Evolutionary conservation across 768 basidiomycete species (phyloP).

Genomic region (Podaxis sp.): DNA sequence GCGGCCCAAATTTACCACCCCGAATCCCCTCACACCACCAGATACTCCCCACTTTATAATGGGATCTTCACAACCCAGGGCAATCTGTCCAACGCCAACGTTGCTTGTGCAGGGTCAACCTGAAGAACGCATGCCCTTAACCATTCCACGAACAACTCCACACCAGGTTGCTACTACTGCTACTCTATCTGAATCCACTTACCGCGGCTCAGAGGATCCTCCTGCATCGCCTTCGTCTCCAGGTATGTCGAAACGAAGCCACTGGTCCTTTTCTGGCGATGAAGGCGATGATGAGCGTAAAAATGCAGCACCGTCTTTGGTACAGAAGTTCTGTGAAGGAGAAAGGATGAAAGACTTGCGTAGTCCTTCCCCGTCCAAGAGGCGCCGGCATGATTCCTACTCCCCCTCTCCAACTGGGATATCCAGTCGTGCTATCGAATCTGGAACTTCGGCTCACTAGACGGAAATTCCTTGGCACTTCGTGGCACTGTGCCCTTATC

Average conservation of each 20-base stretch:
- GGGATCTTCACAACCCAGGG: neutral
- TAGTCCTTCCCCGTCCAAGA: neutral
- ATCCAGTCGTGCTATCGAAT: neutral
- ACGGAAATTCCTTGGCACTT: neutral
- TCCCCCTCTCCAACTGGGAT: neutral
- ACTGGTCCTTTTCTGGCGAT: neutral
- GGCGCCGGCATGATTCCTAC: neutral
- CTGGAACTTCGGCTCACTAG: neutral
- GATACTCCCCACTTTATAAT: neutral
- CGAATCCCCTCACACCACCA: neutral
- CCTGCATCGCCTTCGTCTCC: neutral
- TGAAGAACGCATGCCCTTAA: neutral
- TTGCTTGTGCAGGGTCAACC: neutral
- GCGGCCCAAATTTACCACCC: neutral
- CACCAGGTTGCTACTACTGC: neutral
- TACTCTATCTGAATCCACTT: neutral
- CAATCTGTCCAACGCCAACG: neutral
- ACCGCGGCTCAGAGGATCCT: neutral
- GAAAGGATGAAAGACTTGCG: neutral
- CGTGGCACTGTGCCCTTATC: no score
- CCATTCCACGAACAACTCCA: neutral
- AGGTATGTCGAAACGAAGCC: neutral
- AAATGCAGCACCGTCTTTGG: neutral
- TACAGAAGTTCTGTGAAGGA: neutral
- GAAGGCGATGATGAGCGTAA: neutral